Conservation (phyloP, 2,329 filamentous ascomycete species). For the Cercospora nicotianae region DNA sequence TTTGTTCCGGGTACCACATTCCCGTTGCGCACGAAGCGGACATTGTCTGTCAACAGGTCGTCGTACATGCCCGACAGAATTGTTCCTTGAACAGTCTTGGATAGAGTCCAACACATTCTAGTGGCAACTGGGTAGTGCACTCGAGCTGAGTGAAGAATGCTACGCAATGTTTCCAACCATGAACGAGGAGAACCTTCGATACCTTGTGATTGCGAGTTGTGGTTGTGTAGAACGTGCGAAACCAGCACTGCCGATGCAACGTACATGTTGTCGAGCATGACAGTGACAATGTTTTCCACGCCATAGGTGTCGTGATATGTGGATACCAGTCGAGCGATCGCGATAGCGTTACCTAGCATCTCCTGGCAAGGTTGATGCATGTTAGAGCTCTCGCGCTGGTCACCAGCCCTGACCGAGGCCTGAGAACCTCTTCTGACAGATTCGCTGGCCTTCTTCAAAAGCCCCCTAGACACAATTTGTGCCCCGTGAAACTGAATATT, state of each 20-base stretch:
- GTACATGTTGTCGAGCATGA: background rate
- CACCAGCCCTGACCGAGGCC: background rate
- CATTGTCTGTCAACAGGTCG: background rate
- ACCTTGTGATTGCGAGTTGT: background rate
- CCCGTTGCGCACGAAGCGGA: background rate
- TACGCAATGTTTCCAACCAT: background rate
- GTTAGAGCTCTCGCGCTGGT: background rate
- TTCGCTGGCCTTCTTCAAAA: background rate
- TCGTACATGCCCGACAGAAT: background rate
- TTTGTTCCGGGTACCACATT: background rate
- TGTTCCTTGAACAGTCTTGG: background rate
- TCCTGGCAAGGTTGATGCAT: background rate
- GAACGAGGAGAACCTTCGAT: background rate
- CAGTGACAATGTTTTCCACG: background rate
- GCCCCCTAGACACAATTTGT: background rate
- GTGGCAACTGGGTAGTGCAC: background rate
- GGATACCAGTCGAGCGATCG: background rate
- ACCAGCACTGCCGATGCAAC: background rate
- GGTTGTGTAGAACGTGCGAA: background rate
- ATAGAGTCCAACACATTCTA: background rate
- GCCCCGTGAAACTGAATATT: background rate
- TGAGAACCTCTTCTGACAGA: background rate
- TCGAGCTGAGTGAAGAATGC: background rate
- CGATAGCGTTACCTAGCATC: background rate
- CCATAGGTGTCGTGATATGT: background rate